phyloP scores from a whole-genome alignment of 257 asterid genomes.

The Nicotiana paniculata region DNA sequence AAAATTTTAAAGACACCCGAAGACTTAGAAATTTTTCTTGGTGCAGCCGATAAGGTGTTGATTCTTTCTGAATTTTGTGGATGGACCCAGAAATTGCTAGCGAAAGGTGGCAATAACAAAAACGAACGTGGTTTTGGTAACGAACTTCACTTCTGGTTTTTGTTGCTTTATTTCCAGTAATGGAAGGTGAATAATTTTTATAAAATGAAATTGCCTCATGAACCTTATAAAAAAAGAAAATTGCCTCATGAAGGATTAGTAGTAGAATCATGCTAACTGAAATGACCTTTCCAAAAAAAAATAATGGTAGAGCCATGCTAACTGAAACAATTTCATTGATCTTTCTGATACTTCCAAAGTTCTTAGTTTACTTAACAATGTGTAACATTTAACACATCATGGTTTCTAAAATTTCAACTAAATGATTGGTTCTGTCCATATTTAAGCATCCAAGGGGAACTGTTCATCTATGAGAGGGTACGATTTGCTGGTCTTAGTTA shows the following conservation, averaged over 20 bases:
- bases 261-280: background rate
- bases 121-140: constrained; percentile 37
- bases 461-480: background rate
- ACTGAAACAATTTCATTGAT: background rate
- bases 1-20: constrained; percentile 45
- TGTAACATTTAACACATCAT: background rate
- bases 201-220: no score
- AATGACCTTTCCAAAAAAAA: no score
- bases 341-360: background rate
- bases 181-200: background rate
- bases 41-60: constrained; percentile 81
- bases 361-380: background rate
- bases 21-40: constrained; percentile 56
- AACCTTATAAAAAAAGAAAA: background rate
- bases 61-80: constrained; percentile 85
- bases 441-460: background rate
- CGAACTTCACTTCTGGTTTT: background rate
- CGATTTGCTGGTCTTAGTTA: background rate
- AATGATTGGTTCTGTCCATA: background rate
- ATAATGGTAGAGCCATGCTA: no score
- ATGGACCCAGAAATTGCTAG: constrained; percentile 68
- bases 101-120: constrained; percentile 25
- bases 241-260: background rate
- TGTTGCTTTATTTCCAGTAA: constrained; percentile 7
- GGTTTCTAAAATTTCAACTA: background rate